Base-by-base conservation (phyloP, 257 asterid genomes). In the Solanum arcanum region DNA sequence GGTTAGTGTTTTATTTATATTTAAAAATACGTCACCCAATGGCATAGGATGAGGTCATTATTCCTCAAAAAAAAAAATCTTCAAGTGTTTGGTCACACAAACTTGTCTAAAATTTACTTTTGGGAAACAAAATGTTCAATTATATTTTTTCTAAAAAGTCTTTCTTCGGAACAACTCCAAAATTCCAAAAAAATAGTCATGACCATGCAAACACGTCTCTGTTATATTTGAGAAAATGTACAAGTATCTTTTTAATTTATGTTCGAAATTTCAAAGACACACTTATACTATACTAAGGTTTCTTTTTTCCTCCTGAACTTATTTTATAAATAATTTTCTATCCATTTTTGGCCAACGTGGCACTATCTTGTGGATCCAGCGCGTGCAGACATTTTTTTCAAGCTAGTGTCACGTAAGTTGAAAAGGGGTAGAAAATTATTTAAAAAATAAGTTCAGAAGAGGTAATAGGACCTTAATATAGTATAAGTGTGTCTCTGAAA, bases 291-390 rank as follows among this genome's bases (percentile, higher is more conserved):
- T 33, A 33, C 5, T 33, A 33, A 33, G 35, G 5, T 33, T 4
- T 5, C 4, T 3, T 33, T 33, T 33, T 3, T 4, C 1, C 5
- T 33, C 35, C 5, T 33, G 5, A 0, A 33, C 35, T 33, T 33
- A 4, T 33, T 33, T 33, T 33, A 33, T 3, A 33, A 33, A 33
- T 33, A 33, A 33, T 4, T 33, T 33, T 33, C 5, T 4, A 33
- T 4, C 1, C 5, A 3, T 3, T 33, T 33, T 33, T 1, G 0
- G 35, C 5, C 35, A 3, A 4, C 5, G 5, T 33, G 35, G 5
- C 35, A 33, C 35, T 33, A 33, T 33, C 1, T 33, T 33, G 35
- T 33, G 35, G 5, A 5, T 1, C 5, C 35, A 33, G 4, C 35
- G 35, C 5, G 35, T 33, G 35, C 4, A 3, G 35, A 33, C 0